Percentiles rank a stretch among this genome's conserved stretches.
phyloP scores from a whole-genome alignment of 2,329 filamentous ascomycete species.

The Diaporthe helianthi region DNA sequence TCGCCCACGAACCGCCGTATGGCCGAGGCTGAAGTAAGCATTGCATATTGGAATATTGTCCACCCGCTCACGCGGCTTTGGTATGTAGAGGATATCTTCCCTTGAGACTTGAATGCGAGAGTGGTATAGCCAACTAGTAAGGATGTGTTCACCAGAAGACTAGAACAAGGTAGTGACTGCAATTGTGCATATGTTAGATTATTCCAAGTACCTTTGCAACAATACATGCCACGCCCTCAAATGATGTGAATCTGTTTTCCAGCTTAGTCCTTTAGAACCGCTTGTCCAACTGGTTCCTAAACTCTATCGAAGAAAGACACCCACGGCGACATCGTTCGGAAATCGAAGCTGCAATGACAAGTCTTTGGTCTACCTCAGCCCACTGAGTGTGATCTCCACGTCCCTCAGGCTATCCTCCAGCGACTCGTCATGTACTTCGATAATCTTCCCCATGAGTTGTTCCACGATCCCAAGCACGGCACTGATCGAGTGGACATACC shows the following conservation, averaged over 20 bases:
- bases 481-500: conserved; percentile 58
- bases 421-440: conserved; percentile 35
- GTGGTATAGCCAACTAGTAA: too few species aligned
- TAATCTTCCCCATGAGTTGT: conserved; percentile 47
- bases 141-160: too few species aligned
- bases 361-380: conserved; percentile 32
- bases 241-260: neutral
- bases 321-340: neutral
- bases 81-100: too few species aligned
- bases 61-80: neutral
- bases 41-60: neutral
- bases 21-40: neutral
- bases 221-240: neutral
- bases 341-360: too few species aligned
- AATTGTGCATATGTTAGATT: too few species aligned
- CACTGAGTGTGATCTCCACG: conserved; percentile 41
- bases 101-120: too few species aligned
- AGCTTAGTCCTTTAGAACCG: too few species aligned
- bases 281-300: too few species aligned
- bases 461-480: conserved; percentile 57
- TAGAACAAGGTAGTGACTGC: too few species aligned
- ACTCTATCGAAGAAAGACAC: neutral
- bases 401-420: conserved; percentile 55
- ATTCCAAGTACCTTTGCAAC: too few species aligned
- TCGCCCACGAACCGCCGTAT: neutral